Base-by-base conservation (phyloP, 2,329 filamentous ascomycete species). In the Colletotrichum spaethianum region DNA sequence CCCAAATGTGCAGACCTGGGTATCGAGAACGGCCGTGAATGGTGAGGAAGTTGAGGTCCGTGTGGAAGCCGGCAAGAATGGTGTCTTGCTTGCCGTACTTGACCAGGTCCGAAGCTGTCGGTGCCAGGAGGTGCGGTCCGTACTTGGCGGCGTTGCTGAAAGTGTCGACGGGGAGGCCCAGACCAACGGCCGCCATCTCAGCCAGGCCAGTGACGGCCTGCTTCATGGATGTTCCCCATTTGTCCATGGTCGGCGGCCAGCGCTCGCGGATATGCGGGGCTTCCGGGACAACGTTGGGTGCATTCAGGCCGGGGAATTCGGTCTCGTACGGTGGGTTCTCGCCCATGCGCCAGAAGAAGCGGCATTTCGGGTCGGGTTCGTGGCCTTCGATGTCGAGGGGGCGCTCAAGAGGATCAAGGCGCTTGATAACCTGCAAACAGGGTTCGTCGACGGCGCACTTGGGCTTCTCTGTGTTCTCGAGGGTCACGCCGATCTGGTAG, bases 11-110 rank as follows among this genome's bases (percentile, higher is more conserved):
- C 75, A 91, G 84, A 2, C 89, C 89, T 0, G 89, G 89, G 75
- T 90, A 91, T 71, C 89, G 87, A 38, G 87, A 90, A 75, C 89
- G 89, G 68, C 89, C 89, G 82, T 91, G 89, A 80, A 91, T 91
- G 74, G 89, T 91, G 63, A 91, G 84, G 78, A 91, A 91, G 84
- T 91, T 91, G 70, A 91, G 87, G 76, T 91, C 89, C 0, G 89
- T 91, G 79, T 91, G 89, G 82, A 91, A 91, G 48, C 89, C 89
- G 20, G 89, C 89, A 20, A 91, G 85, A 76, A 91, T 90, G 61
- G 88, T 91, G 81, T 90, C 85, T 62, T 83, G 81, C 3, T 79
- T 59, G 57, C 86, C 87, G 81, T 90, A 89, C 70, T 86, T 88
- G 16, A 74, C 65, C 16, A 91, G 85, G 77, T 91, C 87, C 0